Percentiles rank a stretch among this genome's conserved stretches.
These are phyloP conservation scores for Silene latifolia DNA, from an alignment of 148 eudicot genomes.

Conservation along the genomic window DNA sequence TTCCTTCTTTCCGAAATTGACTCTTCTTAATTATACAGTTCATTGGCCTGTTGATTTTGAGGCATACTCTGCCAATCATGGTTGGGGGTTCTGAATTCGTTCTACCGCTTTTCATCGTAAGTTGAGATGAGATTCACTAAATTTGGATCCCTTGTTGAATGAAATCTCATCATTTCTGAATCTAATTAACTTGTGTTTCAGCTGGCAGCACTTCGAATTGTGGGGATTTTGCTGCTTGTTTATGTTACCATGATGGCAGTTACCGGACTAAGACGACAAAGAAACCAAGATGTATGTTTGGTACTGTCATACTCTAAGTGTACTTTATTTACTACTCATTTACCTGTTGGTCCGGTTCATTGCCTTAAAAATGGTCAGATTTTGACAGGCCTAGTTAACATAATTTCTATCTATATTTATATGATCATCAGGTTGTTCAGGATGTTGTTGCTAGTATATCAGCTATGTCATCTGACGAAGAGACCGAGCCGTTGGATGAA, in stretches of 20 bases:
- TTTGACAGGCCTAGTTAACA: not conserved
- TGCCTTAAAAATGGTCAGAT: no score
- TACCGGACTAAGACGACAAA: conserved; percentile 30
- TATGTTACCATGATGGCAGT: conserved; percentile 33
- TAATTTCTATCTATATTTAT: not conserved
- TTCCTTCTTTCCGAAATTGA: not conserved
- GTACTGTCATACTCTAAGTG: not conserved
- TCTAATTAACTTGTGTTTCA: conserved; percentile 11
- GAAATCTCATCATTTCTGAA: not conserved
- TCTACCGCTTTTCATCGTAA: conserved; percentile 60
- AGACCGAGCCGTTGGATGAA: conserved; percentile 8
- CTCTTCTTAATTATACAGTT: conserved; percentile 44
- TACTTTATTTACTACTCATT: no score
- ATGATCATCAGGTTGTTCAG: conserved; percentile 14
- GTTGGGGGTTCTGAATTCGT: conserved; percentile 50
- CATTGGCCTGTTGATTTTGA: conserved; percentile 64
- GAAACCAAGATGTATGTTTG: conserved; percentile 25
- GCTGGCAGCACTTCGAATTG: conserved; percentile 30
- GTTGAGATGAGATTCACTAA: conserved; percentile 14
- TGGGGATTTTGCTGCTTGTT: conserved; percentile 31
- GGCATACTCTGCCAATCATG: conserved; percentile 71
- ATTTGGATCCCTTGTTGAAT: not conserved
- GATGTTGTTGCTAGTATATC: conserved; percentile 1
- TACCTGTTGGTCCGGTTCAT: no score
- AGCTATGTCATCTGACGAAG: conserved; percentile 22